Evolutionary conservation across 1,284 basidiomycete genomes (phyloP), one percentile per base, ranked within the genome.

Genomic region (Chalciporus piperatoides): DNA sequence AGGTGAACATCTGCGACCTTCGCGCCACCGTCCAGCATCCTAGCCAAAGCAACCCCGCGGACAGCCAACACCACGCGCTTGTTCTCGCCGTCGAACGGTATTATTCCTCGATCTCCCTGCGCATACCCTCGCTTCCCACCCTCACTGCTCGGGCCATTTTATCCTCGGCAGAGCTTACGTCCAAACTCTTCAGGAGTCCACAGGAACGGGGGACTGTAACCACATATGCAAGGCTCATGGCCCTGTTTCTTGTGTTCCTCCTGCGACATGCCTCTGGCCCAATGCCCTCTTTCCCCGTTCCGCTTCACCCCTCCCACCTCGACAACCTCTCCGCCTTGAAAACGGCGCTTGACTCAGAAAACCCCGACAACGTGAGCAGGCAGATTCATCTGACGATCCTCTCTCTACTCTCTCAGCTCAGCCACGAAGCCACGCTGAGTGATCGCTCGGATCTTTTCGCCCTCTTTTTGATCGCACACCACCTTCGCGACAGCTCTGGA

Each of bases 221-320:
- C 15, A 15, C 2, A 6, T 54, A 53, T 12, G 41, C 45, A 1
- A 2, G 14, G 1, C 12, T 54, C 11, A 44, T 54, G 32, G 39
- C 21, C 0, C 3, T 53, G 0, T 54, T 54, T 8, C 51, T 54
- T 1, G 2, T 49, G 1, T 54, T 54, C 3, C 52, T 54, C 2
- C 2, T 54, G 1, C 27, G 45, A 0, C 52, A 53, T 8, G 15
- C 19, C 19, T 19, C 19, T 25, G 1, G 0, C 12, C 17, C 9
- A 37, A 6, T 51, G 1, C 9, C 19, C 4, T 8, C 4, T 1
- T 48, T 54, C 19, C 1, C 25, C 0, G 45, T 53, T 1, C 51
- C 45, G 0, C 15, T 53, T 5, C 50, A 53, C 6, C 10, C 12
- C 2, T 0, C 4, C 1, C 51, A 53, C 7, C 19, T 19, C 19